Conservation (phyloP, 805 yeast genomes). For the Candida easanensis region DNA sequence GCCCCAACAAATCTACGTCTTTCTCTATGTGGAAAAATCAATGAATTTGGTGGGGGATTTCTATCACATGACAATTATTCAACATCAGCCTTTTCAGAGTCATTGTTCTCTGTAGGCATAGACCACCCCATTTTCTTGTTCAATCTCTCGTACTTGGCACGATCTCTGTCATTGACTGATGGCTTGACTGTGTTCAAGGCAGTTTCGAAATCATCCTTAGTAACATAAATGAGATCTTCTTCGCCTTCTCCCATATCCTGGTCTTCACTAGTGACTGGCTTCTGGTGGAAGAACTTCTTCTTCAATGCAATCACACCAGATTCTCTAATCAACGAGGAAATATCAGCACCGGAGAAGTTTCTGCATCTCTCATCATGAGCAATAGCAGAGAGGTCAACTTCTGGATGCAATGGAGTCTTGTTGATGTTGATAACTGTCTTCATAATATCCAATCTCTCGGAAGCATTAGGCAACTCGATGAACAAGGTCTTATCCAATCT, state of each 20-base stretch:
- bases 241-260: conserved; percentile 45
- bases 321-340: conserved; percentile 87
- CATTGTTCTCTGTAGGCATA: conserved; percentile 32
- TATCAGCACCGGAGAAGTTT: conserved; percentile 94
- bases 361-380: conserved; percentile 79
- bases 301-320: conserved; percentile 90
- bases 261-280: conserved; percentile 39
- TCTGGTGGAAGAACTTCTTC: conserved; percentile 58
- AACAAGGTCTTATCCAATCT: conserved; percentile 89
- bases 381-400: conserved; percentile 58
- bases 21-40: too few species aligned
- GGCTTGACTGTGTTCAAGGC: conserved; percentile 83
- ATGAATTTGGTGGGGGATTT: too few species aligned
- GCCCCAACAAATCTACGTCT: too few species aligned
- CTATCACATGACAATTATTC: background rate
- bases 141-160: conserved; percentile 70
- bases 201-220: conserved; percentile 58
- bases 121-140: conserved; percentile 78
- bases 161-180: conserved; percentile 84
- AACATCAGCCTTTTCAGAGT: conserved; percentile 9
- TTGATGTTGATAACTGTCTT: conserved; percentile 69
- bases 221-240: conserved; percentile 50
- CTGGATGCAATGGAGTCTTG: conserved; percentile 66
- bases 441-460: conserved; percentile 80
- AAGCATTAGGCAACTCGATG: conserved; percentile 80